phyloP scores from a whole-genome alignment of 2,329 filamentous ascomycete genomes.

The Dothideomycetes sp. region DNA sequence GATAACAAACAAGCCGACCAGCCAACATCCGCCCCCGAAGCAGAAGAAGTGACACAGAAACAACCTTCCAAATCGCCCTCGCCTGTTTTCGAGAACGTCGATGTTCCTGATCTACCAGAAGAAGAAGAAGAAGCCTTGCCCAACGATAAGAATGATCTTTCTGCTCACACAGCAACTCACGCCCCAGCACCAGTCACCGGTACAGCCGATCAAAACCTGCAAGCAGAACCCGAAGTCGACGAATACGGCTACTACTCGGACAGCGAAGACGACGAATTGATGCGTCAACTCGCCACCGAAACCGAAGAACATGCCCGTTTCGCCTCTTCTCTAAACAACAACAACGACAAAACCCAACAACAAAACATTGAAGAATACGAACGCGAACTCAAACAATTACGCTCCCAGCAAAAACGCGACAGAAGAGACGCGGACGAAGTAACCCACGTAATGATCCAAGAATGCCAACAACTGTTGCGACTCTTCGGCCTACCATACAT shows the following conservation, averaged over 20 bases:
- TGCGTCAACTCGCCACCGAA: constrained; percentile 78
- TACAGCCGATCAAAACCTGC: constrained; percentile 19
- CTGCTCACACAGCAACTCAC: background rate
- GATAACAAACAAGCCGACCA: constrained; percentile 28
- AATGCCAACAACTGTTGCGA: constrained; percentile 82
- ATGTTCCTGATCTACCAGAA: constrained; percentile 23
- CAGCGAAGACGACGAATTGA: constrained; percentile 82
- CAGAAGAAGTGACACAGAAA: constrained; percentile 5
- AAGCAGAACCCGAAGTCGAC: constrained; percentile 22
- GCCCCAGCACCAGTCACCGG: constrained; percentile 6
- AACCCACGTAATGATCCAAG: constrained; percentile 87
- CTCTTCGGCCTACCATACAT: constrained; percentile 94
- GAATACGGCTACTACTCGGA: constrained; percentile 55
- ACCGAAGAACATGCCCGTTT: constrained; percentile 92
- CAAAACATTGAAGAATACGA: constrained; percentile 77
- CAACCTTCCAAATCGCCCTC: constrained; percentile 14
- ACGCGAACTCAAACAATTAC: constrained; percentile 72
- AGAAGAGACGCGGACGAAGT: constrained; percentile 94
- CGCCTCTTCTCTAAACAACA: constrained; percentile 74
- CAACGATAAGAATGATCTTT: background rate
- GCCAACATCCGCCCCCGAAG: constrained; percentile 16
- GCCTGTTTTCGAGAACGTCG: constrained; percentile 44
- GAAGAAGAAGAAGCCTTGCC: background rate
- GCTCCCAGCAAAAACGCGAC: constrained; percentile 93
- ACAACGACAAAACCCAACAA: constrained; percentile 62